phyloP scores from a whole-genome alignment of 2,329 filamentous ascomycete species.

The Neophaeococcomyces mojaviensis region DNA sequence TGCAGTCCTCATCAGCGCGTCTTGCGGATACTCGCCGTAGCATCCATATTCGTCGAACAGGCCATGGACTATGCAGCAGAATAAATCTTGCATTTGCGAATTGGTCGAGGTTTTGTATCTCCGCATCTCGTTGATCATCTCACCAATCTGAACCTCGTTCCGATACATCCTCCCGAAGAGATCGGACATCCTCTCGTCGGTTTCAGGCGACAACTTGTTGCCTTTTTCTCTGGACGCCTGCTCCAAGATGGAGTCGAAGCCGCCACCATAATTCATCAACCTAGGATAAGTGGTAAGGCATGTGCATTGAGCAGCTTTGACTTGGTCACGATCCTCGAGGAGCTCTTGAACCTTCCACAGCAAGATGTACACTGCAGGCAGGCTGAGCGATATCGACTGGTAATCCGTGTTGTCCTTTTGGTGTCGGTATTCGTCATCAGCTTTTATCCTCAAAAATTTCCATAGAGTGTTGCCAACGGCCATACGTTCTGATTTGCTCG shows the following conservation, averaged over 20 bases:
- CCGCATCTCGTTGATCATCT: constrained; percentile 76
- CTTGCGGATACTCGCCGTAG: constrained; percentile 91
- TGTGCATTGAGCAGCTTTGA: constrained; percentile 73
- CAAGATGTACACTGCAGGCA: constrained; percentile 76
- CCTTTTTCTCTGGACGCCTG: constrained; percentile 64
- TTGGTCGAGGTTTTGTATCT: constrained; percentile 82
- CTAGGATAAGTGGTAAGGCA: constrained; percentile 91
- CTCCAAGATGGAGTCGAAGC: constrained; percentile 85
- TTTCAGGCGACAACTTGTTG: constrained; percentile 70
- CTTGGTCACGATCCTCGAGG: constrained; percentile 53
- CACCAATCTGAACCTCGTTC: constrained; percentile 75
- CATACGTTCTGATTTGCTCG: constrained; percentile 11
- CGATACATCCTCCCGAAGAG: constrained; percentile 98
- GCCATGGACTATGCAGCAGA: constrained; percentile 97
- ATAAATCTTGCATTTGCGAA: constrained; percentile 81
- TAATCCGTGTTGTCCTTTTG: constrained; percentile 63
- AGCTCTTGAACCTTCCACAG: constrained; percentile 71
- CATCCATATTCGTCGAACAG: constrained; percentile 96
- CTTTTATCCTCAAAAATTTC: constrained; percentile 78
- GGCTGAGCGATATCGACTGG: constrained; percentile 66
- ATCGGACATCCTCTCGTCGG: constrained; percentile 90
- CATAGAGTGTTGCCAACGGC: constrained; percentile 45
- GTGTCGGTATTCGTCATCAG: constrained; percentile 67
- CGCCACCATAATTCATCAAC: constrained; percentile 92
- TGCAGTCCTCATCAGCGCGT: constrained; percentile 88